Percentiles rank a stretch among this genome's conserved stretches.
Evolutionary conservation across 148 eudicot species (phyloP).

Genomic region (Rheum nobile): DNA sequence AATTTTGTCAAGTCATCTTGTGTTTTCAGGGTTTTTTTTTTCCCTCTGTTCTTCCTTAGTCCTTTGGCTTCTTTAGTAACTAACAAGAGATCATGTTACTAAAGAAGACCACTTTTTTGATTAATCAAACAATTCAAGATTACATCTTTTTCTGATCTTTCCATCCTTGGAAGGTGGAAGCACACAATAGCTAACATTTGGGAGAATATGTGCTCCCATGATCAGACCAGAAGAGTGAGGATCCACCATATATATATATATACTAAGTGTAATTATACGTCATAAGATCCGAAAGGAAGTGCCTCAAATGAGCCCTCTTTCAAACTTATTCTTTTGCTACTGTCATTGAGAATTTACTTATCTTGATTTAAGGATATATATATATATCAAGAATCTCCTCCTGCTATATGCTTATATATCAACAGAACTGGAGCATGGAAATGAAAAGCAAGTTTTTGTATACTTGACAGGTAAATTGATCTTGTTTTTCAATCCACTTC

Average conservation of each 20-base stretch:
- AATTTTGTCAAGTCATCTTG: not conserved
- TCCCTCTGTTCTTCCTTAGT: not conserved
- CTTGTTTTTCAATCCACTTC: not conserved
- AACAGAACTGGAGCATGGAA: not conserved
- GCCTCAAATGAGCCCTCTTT: not conserved
- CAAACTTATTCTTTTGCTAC: not conserved
- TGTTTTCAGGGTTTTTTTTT: too few species aligned
- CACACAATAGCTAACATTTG: not conserved
- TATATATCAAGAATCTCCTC: not conserved
- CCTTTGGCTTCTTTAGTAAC: not conserved
- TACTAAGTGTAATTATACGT: conserved; percentile 1
- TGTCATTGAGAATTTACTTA: not conserved
- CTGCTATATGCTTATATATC: not conserved
- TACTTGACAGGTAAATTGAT: not conserved
- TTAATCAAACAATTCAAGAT: not conserved
- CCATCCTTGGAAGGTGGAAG: not conserved
- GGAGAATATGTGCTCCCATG: not conserved
- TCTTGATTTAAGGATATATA: not conserved
- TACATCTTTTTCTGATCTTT: not conserved
- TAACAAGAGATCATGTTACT: not conserved
- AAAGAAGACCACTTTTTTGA: not conserved
- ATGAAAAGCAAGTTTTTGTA: not conserved
- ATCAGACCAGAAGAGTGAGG: not conserved
- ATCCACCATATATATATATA: not conserved
- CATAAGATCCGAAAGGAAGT: not conserved